Conservation (phyloP, 441 rosid genomes). For the Isatis lusitanica region DNA sequence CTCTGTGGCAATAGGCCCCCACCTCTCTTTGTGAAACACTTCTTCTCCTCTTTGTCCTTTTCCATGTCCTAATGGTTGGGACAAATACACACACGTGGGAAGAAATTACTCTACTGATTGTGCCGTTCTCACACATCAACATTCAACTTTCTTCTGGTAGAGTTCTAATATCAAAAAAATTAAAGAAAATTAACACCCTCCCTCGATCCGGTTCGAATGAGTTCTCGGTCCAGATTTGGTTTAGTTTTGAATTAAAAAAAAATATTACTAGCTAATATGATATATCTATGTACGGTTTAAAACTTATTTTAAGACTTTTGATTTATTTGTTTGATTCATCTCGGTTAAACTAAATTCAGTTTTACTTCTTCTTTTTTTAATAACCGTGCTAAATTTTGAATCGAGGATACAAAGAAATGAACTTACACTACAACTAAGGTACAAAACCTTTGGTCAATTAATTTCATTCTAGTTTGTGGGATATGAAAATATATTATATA, state of each 20-base stretch:
- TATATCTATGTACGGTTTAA: neutral
- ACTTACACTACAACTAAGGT: too few species aligned
- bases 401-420: too few species aligned
- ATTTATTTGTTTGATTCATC: neutral
- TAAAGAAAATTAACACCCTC: neutral
- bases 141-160: neutral
- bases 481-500: neutral
- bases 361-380: neutral
- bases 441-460: too few species aligned
- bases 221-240: neutral
- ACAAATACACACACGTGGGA: conserved; percentile 22
- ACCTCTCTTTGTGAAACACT: neutral
- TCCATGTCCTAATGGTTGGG: conserved; percentile 5
- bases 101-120: neutral
- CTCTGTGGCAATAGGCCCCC: neutral
- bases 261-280: neutral
- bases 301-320: neutral
- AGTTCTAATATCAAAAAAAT: neutral
- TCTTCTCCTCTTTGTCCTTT: conserved; percentile 9
- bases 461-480: neutral
- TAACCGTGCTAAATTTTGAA: too few species aligned
- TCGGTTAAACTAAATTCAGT: neutral
- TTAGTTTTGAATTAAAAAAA: neutral
- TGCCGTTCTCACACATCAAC: neutral
- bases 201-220: neutral